Conservation (phyloP, 1,284 basidiomycete genomes). For the Rhodotorula sp. region DNA sequence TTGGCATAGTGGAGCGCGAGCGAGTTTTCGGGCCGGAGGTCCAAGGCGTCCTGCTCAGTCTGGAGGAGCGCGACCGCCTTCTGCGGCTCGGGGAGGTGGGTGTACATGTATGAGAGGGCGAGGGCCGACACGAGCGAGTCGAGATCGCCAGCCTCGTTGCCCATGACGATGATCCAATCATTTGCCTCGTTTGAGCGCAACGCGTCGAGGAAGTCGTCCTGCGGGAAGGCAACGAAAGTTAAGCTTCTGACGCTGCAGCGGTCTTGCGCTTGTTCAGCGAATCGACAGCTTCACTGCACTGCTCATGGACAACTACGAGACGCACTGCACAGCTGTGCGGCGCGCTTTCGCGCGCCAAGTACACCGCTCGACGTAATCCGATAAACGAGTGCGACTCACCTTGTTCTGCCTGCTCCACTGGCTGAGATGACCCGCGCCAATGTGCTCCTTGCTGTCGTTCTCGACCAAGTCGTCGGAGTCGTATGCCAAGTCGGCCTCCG, state of each 20-base stretch:
- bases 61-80: slow-evolving; percentile 44
- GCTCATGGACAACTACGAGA: background rate
- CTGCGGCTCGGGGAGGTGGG: slow-evolving; percentile 24
- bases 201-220: slow-evolving; percentile 48
- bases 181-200: slow-evolving; percentile 38
- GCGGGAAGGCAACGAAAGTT: no score
- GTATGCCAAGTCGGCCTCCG: background rate
- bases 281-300: background rate
- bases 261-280: background rate
- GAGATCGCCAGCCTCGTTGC: slow-evolving; percentile 50
- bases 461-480: background rate
- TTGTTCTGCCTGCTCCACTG: slow-evolving; percentile 31
- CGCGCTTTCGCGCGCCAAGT: no score
- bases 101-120: slow-evolving; percentile 23
- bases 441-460: background rate
- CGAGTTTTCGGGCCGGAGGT: slow-evolving; percentile 51
- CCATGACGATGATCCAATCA: slow-evolving; percentile 52
- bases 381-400: background rate
- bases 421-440: slow-evolving; percentile 18
- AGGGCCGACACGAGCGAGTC: slow-evolving; percentile 42
- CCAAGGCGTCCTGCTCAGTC: slow-evolving; percentile 48
- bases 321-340: background rate
- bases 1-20: slow-evolving; percentile 47
- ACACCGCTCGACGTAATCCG: background rate
- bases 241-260: no score